Percentiles rank a stretch among this genome's conserved stretches.
Conservation (phyloP, 1,284 basidiomycete species). For the Kwoniella shivajii region DNA sequence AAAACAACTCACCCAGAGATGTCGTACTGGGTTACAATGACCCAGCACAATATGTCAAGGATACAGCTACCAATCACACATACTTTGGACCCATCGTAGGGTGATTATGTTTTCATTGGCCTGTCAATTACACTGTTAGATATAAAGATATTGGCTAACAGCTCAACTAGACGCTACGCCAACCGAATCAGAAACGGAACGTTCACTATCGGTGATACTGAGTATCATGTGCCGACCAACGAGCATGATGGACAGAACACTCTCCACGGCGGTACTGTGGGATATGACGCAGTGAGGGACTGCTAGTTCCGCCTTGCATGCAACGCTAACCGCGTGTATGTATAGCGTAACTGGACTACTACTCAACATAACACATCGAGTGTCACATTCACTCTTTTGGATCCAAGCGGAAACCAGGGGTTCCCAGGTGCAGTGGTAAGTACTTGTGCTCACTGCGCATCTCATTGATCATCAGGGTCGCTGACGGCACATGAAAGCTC, state of each 20-base stretch:
- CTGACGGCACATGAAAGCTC: slow-evolving; percentile 16
- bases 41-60: slow-evolving; percentile 21
- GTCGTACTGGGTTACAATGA: slow-evolving; percentile 40
- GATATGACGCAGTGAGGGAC: slow-evolving; percentile 32
- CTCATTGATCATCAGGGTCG: background rate
- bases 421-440: slow-evolving; percentile 41
- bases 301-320: background rate
- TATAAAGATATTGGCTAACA: background rate
- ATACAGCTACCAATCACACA: slow-evolving; percentile 20
- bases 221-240: slow-evolving; percentile 29
- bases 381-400: slow-evolving; percentile 26
- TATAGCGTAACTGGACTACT: slow-evolving; percentile 31
- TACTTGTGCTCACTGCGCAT: background rate
- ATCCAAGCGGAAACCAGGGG: slow-evolving; percentile 26
- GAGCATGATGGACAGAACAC: slow-evolving; percentile 38
- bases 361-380: slow-evolving; percentile 22
- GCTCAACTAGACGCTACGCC: slow-evolving; percentile 30
- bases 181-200: slow-evolving; percentile 42
- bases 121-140: background rate
- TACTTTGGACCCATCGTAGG: slow-evolving; percentile 42
- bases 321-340: no score
- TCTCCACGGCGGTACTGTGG: slow-evolving; percentile 27
- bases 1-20: slow-evolving; percentile 25
- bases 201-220: slow-evolving; percentile 29
- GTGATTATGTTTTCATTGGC: slow-evolving; percentile 17